Base-by-base conservation (phyloP, 2,329 filamentous ascomycete genomes). In the Sporothrix variecibatus region DNA sequence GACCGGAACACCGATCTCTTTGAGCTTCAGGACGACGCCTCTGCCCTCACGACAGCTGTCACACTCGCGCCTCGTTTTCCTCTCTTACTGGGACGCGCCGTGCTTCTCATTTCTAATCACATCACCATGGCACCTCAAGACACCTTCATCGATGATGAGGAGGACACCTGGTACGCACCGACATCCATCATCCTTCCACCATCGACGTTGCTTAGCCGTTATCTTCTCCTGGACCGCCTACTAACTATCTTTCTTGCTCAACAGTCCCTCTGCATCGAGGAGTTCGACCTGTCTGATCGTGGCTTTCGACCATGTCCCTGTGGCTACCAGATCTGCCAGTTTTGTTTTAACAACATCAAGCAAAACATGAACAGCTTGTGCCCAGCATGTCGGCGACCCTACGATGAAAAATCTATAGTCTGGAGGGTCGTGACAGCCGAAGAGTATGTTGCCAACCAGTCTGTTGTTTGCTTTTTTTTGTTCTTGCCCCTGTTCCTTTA, bases 301-400 rank as follows among this genome's bases (percentile, higher is more conserved):
- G 97, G 97, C 84, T 99, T 99, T 84, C 91, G 92, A 80, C 96
- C 96, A 78, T 99, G 96, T 86, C 95, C 95, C 74, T 99, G 96
- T 82, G 96, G 96, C 76, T 99, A 99, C 81, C 95, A 98, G 95
- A 95, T 99, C 82, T 99, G 96, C 84, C 97, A 99, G 86, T 99
- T 99, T 84, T 99, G 96, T 85, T 99, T 95, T 86, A 98, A 99
- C 85, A 99, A 98, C 82, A 97, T 99, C 82, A 97, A 97, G 85
- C 97, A 93, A 79, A 98, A 98, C 79, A 94, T 97, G 89, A 98
- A 98, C 81, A 95, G 95, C 49, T 88, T 98, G 74, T 99, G 96
- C 83, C 96, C 96, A n/a, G 97, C 97, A 78, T 99, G 96, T 82
- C 91, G 96, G 83, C 89, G 96, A 82, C 92, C 94, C 6, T 99